These are phyloP conservation scores for Colletotrichum graminicola DNA, from an alignment of 2,329 filamentous ascomycete genomes.

Conservation along the genomic window DNA sequence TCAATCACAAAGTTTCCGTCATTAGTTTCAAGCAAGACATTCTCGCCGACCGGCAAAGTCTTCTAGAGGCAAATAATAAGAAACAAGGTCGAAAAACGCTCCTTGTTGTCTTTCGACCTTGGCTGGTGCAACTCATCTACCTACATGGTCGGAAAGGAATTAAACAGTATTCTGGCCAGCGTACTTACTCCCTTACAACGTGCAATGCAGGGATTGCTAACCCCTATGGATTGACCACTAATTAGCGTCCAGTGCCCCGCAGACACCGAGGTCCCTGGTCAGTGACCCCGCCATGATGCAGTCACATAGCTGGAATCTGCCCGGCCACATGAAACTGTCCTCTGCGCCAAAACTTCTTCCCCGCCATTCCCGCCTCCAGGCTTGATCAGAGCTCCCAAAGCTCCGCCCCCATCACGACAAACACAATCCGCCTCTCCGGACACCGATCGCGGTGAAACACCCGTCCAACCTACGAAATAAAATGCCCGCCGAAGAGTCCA, in stretches of 20 bases:
- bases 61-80: not conserved
- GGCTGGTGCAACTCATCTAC: not conserved
- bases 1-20: not conserved
- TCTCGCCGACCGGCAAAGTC: not conserved
- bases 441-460: not conserved
- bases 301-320: conserved; percentile 21
- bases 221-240: not conserved
- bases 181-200: not conserved
- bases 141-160: no score
- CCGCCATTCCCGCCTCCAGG: conserved; percentile 39
- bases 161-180: not conserved
- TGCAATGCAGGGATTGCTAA: not conserved
- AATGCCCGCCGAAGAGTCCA: conserved; percentile 72
- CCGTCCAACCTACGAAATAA: conserved; percentile 12
- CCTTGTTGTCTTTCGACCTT: not conserved
- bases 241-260: conserved; percentile 10
- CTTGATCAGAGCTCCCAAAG: conserved; percentile 38
- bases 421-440: not conserved
- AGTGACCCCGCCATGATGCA: conserved; percentile 39
- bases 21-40: not conserved
- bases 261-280: conserved; percentile 13
- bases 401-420: conserved; percentile 37
- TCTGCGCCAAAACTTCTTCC: conserved; percentile 41
- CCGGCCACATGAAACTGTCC: conserved; percentile 40
- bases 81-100: not conserved